Evolutionary conservation across 257 asterid species (phyloP).

Genomic region (Thymus quinquecostatus): DNA sequence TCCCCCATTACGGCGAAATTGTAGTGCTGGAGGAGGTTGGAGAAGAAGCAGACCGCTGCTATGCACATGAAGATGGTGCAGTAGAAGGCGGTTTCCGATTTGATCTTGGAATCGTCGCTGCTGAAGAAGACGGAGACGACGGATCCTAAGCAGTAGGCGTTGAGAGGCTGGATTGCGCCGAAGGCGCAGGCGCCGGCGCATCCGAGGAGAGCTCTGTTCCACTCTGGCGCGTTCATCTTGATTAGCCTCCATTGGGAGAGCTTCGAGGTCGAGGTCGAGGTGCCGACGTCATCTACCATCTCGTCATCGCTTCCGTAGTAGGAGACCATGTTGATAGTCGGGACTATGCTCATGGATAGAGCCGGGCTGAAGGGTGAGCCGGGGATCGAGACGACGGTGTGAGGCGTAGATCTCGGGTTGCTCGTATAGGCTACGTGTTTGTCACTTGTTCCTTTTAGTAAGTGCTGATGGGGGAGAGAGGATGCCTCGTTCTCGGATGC

Average conservation of each 20-base stretch:
- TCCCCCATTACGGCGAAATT: constrained; percentile 77
- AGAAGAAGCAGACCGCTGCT: constrained; percentile 52
- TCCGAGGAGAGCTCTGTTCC: constrained; percentile 71
- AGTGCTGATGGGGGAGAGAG: constrained; percentile 8
- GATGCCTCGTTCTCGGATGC: constrained; percentile 25
- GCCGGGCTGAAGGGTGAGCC: constrained; percentile 54
- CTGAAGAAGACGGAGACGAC: constrained; percentile 57
- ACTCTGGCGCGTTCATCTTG: constrained; percentile 68
- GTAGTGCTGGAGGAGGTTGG: constrained; percentile 69
- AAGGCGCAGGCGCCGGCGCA: constrained; percentile 59
- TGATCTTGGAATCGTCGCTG: constrained; percentile 38
- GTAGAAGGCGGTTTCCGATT: constrained; percentile 46
- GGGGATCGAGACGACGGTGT: constrained; percentile 46
- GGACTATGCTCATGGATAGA: constrained; percentile 36
- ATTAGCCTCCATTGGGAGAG: constrained; percentile 55
- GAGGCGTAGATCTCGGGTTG: constrained; percentile 38
- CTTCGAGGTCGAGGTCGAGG: background rate
- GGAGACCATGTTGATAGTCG: constrained; percentile 48
- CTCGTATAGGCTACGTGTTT: background rate
- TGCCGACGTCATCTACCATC: background rate
- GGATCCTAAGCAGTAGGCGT: constrained; percentile 68
- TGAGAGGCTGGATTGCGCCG: constrained; percentile 66
- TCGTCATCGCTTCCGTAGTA: constrained; percentile 49
- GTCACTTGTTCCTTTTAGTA: background rate
- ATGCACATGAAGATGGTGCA: constrained; percentile 45